Base-by-base conservation (phyloP, 208 protist species). In the Acanthamoeba culbertsoni region DNA sequence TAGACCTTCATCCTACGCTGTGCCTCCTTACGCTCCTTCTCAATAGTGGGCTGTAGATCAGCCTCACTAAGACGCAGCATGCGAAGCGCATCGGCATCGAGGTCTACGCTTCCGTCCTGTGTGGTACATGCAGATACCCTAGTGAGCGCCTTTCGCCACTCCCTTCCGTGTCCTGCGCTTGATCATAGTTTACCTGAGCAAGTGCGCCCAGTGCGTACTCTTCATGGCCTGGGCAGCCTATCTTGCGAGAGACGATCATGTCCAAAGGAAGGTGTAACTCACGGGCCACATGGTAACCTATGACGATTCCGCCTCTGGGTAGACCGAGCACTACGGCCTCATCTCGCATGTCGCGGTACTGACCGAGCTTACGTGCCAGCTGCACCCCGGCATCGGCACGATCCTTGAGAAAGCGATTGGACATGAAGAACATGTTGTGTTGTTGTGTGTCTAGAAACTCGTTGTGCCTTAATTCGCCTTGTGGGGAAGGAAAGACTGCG, bases 191-290 rank as follows among this genome's bases (percentile, higher is more conserved):
- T 59, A 59, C 68, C 68, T 77, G 68, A 7, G 71, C 79, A 7
- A 95, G 63, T 3, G 94, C 94, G 33, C 94, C 94, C 20, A 95
- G 62, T 8, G 94, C 94, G 86, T 86, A 95, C 28, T 95, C 94
- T 35, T 91, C 28, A 37, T 95, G 57, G 48, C 45, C 59, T 20
- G 91, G 94, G 26, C 92, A 86, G 10, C 94, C 94, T 1, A 95
- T 95, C 91, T 95, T 95, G 37, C 94, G 31, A 5, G 91, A 77
- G 33, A 86, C 79, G 8, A 94, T 59, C 23, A 95, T 86, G 90
- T 95, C 94, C 1, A 94, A 42, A 37, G 91, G 77, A 5, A 62
- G 37, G 26, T 16, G 1, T 28, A 95, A 31, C 33, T 18, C 48
- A 4, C 28, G 63, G n/a, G 77, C 33, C 37, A 95, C 75, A 40